A percentile compares a stretch with the other conserved stretches of the same genome.
phyloP scores from a whole-genome alignment of 805 yeast species.

The Candida easanensis region DNA sequence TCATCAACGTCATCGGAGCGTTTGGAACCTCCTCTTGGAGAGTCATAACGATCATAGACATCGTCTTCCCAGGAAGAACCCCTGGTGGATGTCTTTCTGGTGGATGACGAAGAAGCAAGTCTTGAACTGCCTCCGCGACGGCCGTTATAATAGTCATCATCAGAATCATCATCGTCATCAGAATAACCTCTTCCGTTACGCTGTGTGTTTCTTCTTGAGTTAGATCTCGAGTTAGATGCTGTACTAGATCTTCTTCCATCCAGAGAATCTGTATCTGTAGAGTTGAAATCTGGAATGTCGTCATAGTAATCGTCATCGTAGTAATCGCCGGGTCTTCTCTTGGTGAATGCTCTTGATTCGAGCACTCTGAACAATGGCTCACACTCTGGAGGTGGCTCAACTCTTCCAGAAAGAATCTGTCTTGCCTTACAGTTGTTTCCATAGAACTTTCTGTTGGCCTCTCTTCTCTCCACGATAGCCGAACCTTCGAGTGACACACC shows the following conservation, averaged over 20 bases:
- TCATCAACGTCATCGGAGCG: slow-evolving; percentile 33
- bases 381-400: slow-evolving; percentile 90
- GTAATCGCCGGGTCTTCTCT: slow-evolving; percentile 41
- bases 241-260: slow-evolving; percentile 25
- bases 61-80: slow-evolving; percentile 83
- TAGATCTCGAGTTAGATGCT: slow-evolving; percentile 12
- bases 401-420: slow-evolving; percentile 76
- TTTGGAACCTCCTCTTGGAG: slow-evolving; percentile 18
- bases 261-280: slow-evolving; percentile 26
- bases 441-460: slow-evolving; percentile 92
- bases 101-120: background rate
- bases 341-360: slow-evolving; percentile 78
- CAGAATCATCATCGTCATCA: slow-evolving; percentile 31
- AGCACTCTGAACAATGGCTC: slow-evolving; percentile 84
- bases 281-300: slow-evolving; percentile 47
- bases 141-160: slow-evolving; percentile 40
- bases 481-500: slow-evolving; percentile 98
- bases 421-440: slow-evolving; percentile 89
- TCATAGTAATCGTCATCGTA: slow-evolving; percentile 61
- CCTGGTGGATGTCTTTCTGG: slow-evolving; percentile 22
- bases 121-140: slow-evolving; percentile 19
- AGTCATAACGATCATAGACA: slow-evolving; percentile 57
- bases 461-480: slow-evolving; percentile 93
- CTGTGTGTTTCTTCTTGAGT: slow-evolving; percentile 1
- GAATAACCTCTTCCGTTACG: slow-evolving; percentile 25